Base-by-base conservation (phyloP, 129 eudicot genomes). In the Escallonia herrerae region DNA sequence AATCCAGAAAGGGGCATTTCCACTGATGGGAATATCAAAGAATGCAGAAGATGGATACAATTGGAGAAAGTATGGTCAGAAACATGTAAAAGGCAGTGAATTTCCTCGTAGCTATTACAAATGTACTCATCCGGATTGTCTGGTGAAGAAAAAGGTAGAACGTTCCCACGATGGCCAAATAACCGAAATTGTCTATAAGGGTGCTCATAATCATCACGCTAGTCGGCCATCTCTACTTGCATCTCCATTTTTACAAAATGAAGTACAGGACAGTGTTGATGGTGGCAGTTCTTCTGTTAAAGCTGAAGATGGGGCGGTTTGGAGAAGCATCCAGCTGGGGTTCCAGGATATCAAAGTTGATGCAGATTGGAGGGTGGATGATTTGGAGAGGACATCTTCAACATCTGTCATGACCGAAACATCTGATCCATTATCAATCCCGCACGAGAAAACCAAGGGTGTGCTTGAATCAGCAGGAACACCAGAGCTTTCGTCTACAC, bases 51-150 rank as follows among this genome's bases (percentile, higher is more conserved):
- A 90, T 14, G 97, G 97, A 0, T 90, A 79, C 54, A 90, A 90
- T 43, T 90, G 97, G 97, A 76, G 95, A 52, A 90, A 90, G 62
- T 90, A 90, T 58, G 97, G 97, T 63, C 97, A 90, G 64, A 90
- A 90, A 53, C 87, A 82, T 49, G 97, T 90, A 57, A 90, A 90
- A 70, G 95, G 95, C 53, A 90, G 97, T 14, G 95, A 90, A 74
- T 86, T 86, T 45, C 97, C 97, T 2, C 60, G 97, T 40, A 90
- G 97, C 48, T 90, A 90, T 74, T 90, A 83, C 76, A 90, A 86
- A 73, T 90, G 97, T 74, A 90, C 97, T 6, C 50, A 9, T 65
- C 83, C 89, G 6, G 80, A 74, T 69, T 90, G 97, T 67, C 84
- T 89, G 45, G 84, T 73, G 65, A 90, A 84, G 85, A 90, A 90